Evolutionary conservation across 139 green algal genomes (phyloP).

Genomic region (Spirogloea muscicola): DNA sequence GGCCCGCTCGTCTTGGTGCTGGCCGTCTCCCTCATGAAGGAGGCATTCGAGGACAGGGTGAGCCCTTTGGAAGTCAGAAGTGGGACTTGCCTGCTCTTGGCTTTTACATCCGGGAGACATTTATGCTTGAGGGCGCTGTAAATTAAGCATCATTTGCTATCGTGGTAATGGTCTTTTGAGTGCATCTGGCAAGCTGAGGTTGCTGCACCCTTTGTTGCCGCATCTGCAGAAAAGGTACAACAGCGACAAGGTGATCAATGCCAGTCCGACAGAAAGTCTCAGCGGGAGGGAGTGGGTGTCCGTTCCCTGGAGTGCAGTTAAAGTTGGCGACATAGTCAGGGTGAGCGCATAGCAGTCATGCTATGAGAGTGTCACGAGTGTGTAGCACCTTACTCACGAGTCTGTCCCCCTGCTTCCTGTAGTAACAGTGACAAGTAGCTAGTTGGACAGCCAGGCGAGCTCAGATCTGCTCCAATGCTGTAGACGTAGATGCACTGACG

Average conservation of each 20-base stretch:
- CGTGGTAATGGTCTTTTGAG: too few species aligned
- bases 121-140: too few species aligned
- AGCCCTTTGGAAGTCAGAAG: slow-evolving; percentile 11
- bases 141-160: too few species aligned
- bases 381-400: too few species aligned
- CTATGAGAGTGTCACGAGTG: too few species aligned
- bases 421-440: slow-evolving; percentile 54
- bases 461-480: neutral
- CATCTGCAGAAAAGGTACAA: slow-evolving; percentile 59
- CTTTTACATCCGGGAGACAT: too few species aligned
- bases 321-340: slow-evolving; percentile 75
- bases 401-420: too few species aligned
- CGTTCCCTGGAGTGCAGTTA: slow-evolving; percentile 59
- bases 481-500: slow-evolving; percentile 37
- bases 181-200: too few species aligned
- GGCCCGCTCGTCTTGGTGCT: slow-evolving; percentile 75
- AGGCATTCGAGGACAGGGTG: slow-evolving; percentile 59
- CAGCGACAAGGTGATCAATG: slow-evolving; percentile 55
- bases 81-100: too few species aligned
- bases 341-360: too few species aligned
- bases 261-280: slow-evolving; percentile 39
- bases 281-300: slow-evolving; percentile 35
- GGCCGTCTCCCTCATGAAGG: slow-evolving; percentile 72
- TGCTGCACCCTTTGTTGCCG: too few species aligned
- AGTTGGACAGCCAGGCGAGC: slow-evolving; percentile 4